Evolutionary conservation across 1,284 basidiomycete genomes (phyloP).

Genomic region (Phlebopus sp.): DNA sequence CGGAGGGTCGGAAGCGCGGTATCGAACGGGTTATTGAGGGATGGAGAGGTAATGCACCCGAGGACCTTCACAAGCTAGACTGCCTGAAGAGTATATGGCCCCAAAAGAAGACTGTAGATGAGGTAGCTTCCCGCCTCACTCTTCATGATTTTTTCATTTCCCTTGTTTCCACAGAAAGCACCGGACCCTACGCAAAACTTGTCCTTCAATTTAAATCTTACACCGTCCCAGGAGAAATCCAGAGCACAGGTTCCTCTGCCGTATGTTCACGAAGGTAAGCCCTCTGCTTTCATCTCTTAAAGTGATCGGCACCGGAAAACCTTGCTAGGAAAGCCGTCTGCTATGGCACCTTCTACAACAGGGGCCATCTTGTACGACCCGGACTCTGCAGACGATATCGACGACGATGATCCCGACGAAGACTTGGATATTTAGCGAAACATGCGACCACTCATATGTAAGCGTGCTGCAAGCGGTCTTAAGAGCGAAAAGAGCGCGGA

Average conservation of each 20-base stretch:
- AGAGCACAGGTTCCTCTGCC: conserved; percentile 81
- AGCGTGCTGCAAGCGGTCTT: background rate
- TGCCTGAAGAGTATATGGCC: conserved; percentile 48
- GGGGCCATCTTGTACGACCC: conserved; percentile 70
- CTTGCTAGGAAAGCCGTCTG: conserved; percentile 25
- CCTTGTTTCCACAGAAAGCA: conserved; percentile 35
- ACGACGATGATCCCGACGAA: conserved; percentile 89
- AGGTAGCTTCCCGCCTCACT: conserved; percentile 37
- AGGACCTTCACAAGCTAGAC: conserved; percentile 47
- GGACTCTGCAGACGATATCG: conserved; percentile 84
- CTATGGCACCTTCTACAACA: conserved; percentile 11
- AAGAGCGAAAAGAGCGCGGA: background rate
- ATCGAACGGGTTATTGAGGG: conserved; percentile 65
- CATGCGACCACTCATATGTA: background rate
- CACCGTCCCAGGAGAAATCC: conserved; percentile 77
- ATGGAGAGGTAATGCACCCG: conserved; percentile 47
- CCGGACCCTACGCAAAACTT: conserved; percentile 62
- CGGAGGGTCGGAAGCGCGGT: conserved; percentile 44
- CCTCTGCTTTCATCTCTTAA: background rate
- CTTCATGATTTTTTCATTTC: conserved; percentile 2
- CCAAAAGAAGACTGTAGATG: conserved; percentile 33
- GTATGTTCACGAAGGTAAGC: conserved; percentile 78
- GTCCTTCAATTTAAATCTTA: conserved; percentile 84
- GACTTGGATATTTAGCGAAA: conserved; percentile 73
- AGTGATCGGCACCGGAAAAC: conserved; percentile 3